Evolutionary conservation across 1,139 yeast genomes (phyloP), one percentile per base, ranked within the genome.

Genomic region (Hyphopichia wangnamkhiaoensis): DNA sequence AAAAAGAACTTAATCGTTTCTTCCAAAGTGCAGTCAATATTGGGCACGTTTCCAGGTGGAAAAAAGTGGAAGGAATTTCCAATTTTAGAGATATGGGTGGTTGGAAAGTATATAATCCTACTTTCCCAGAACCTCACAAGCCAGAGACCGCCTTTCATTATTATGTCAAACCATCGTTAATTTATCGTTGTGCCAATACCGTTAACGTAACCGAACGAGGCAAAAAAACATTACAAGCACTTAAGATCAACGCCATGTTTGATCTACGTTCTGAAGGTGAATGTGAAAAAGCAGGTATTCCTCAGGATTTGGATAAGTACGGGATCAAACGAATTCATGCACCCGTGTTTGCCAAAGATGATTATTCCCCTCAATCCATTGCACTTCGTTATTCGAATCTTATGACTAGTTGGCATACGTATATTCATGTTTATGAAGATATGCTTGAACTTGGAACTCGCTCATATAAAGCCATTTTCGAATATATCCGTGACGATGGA

Each of bases 61-160:
- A 79, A 46, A 44, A 59, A 1, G 72, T 84, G 31, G 88, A 80
- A 27, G 93, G 94, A 0, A 77, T 86, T 10, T 60, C 73, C 38
- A 88, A 89, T 53, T 83, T 87, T 52, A 72, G 96, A 48, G 96
- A 88, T 53, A 58, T 83, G 42, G 96, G 96, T 1, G 96, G 95
- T 3, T 88, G 85, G 79, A 65, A 64, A 42, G 63, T 79, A 8
- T 49, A 49, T 15, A 45, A 44, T 17, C 76, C 76, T 2, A 54
- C 64, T 5, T 60, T 56, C 37, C 45, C n/a, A n/a, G n/a, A n/a
- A 48, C 19, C 18, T 45, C 31, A 18, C 5, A 34, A 42, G 19
- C 45, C 45, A 39, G 23, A 41, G 43, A 10, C 35, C 23, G 38
- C 44, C 15, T 38, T 40, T 13, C 59, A 63, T 4, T 60, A 59